phyloP scores from a whole-genome alignment of 1,284 basidiomycete species.

The Coniophora puteana region DNA sequence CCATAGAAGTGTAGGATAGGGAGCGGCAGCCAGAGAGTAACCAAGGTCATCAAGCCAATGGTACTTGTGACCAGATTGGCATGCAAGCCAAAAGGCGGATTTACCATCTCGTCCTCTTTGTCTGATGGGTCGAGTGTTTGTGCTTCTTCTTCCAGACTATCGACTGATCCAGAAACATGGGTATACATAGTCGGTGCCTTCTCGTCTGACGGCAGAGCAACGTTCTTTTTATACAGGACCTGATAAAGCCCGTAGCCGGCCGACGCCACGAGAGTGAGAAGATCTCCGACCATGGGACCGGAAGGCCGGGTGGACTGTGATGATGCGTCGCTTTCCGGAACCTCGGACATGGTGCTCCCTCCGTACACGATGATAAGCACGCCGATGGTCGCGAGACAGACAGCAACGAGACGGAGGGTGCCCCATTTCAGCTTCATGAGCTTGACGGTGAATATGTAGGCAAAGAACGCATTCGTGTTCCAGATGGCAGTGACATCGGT shows the following conservation, averaged over 20 bases:
- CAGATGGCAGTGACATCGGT: constrained; percentile 81
- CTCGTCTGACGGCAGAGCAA: constrained; percentile 58
- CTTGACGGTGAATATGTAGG: constrained; percentile 68
- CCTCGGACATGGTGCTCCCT: constrained; percentile 38
- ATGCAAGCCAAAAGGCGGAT: constrained; percentile 74
- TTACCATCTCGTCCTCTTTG: constrained; percentile 31
- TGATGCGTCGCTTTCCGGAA: constrained; percentile 15
- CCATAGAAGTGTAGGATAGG: constrained; percentile 62
- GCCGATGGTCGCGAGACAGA: constrained; percentile 72
- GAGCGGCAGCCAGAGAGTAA: constrained; percentile 68
- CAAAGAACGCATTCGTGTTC: constrained; percentile 85
- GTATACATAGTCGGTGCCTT: constrained; percentile 39
- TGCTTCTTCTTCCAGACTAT: constrained; percentile 19
- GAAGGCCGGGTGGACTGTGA: constrained; percentile 28
- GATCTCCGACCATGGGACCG: constrained; percentile 69
- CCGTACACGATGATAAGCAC: constrained; percentile 77
- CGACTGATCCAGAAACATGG: constrained; percentile 34
- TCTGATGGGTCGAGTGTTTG: constrained; percentile 4
- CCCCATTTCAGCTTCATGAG: constrained; percentile 62
- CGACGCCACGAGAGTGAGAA: constrained; percentile 69
- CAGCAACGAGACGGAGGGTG: constrained; percentile 57
- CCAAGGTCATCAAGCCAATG: constrained; percentile 64
- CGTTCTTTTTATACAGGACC: constrained; percentile 80
- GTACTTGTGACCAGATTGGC: constrained; percentile 69
- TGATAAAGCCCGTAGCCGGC: constrained; percentile 66